These are phyloP conservation scores for Termitomyces sp. DNA, from an alignment of 768 basidiomycete genomes.

Conservation along the genomic window DNA sequence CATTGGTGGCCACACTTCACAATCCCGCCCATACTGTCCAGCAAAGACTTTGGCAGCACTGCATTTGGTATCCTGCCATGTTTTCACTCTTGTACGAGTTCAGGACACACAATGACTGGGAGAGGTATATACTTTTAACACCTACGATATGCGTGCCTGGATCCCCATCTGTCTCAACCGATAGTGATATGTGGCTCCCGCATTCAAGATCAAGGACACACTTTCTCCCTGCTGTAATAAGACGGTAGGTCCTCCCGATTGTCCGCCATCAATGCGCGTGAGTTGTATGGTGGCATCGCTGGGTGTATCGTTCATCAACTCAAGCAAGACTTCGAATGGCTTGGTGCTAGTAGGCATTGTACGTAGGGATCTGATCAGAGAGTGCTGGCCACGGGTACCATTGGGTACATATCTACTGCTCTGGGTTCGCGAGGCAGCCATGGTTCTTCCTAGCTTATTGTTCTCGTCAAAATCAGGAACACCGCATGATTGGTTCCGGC, in stretches of 20 bases:
- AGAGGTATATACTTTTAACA: conserved; percentile 8
- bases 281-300: conserved; percentile 34
- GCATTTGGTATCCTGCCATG: conserved; percentile 39
- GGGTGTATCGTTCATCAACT: conserved; percentile 42
- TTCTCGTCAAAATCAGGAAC: conserved; percentile 22
- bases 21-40: conserved; percentile 12
- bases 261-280: conserved; percentile 22
- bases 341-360: conserved; percentile 43
- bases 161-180: conserved; percentile 31
- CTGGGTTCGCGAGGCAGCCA: conserved; percentile 6
- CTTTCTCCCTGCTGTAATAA: conserved; percentile 34
- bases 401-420: conserved; percentile 11
- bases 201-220: conserved; percentile 41
- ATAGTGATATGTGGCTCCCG: conserved; percentile 44
- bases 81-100: conserved; percentile 27
- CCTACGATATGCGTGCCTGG: conserved; percentile 42
- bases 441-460: conserved; percentile 21
- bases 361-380: conserved; percentile 4
- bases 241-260: conserved; percentile 26
- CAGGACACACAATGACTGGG: neutral
- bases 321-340: conserved; percentile 48
- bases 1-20: conserved; percentile 14
- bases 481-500: conserved; percentile 9
- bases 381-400: conserved; percentile 2
- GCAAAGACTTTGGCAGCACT: conserved; percentile 23